Percentiles rank a stretch among this genome's conserved stretches.
Conservation (phyloP, 345 rosid genomes). For the Acer negundo region DNA sequence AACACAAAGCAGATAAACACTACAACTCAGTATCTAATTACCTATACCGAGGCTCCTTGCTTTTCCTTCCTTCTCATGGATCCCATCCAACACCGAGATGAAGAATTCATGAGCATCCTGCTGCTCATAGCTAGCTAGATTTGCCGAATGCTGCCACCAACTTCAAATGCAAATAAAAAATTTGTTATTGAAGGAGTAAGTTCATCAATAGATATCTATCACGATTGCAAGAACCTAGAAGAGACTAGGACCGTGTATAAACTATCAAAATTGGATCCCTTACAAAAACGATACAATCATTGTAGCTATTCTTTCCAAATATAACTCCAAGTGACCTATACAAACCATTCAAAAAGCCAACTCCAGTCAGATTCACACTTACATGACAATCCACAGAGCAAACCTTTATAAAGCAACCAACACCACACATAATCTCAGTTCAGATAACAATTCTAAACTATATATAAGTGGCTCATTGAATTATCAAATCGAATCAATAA, state of each 20-base stretch:
- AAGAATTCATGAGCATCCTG: constrained; percentile 98
- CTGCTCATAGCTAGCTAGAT: constrained; percentile 83
- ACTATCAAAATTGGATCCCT: not conserved
- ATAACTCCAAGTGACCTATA: not conserved
- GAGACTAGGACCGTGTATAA: constrained; percentile 21
- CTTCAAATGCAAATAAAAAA: constrained; percentile 47
- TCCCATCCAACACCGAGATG: constrained; percentile 80
- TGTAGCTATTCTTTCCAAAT: not conserved
- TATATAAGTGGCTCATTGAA: not conserved
- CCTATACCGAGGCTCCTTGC: constrained; percentile 49
- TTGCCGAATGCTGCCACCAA: constrained; percentile 94
- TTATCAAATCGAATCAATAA: constrained; percentile 3
- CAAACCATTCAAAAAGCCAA: not conserved
- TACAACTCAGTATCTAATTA: constrained; percentile 22
- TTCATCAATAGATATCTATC: constrained; percentile 15
- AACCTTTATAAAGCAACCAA: constrained; percentile 5
- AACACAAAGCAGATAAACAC: constrained; percentile 9
- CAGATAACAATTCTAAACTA: not conserved
- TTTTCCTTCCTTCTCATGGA: constrained; percentile 83
- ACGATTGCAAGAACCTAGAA: constrained; percentile 2
- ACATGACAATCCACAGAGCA: not conserved
- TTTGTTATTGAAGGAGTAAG: constrained; percentile 15
- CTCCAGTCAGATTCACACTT: not conserved
- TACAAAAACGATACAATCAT: not conserved
- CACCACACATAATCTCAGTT: not conserved